These are phyloP conservation scores for Syncephalis fuscata DNA, from an alignment of 371 early-diverging fungal genomes.

Conservation along the genomic window DNA sequence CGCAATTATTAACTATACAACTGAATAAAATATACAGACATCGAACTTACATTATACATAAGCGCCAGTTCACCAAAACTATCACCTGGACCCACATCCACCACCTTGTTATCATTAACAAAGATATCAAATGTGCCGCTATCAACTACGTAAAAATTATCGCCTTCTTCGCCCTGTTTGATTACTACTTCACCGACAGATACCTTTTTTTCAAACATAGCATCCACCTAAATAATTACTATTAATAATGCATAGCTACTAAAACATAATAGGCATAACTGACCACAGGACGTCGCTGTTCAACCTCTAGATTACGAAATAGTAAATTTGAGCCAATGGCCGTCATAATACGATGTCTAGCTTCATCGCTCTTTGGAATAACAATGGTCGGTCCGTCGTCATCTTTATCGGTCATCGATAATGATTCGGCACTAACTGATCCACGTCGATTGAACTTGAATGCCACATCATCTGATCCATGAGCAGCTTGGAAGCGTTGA, in stretches of 20 bases:
- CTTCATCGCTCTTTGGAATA: constrained; percentile 71
- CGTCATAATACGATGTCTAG: constrained; percentile 55
- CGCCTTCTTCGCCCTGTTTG: constrained; percentile 73
- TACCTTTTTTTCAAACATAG: constrained; percentile 16
- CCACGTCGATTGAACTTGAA: constrained; percentile 39
- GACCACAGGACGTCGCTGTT: constrained; percentile 80
- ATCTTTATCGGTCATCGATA: constrained; percentile 58
- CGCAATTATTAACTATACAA: background rate
- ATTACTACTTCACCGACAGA: constrained; percentile 64
- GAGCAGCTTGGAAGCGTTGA: too few relatives aligned
- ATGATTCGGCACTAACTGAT: constrained; percentile 89
- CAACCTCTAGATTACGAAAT: constrained; percentile 83
- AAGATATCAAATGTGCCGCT: constrained; percentile 59
- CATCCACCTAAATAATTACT: constrained; percentile 34
- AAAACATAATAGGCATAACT: constrained; percentile 70
- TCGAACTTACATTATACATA: constrained; percentile 53
- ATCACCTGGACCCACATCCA: constrained; percentile 41
- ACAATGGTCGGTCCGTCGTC: constrained; percentile 57
- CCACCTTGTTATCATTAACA: constrained; percentile 35
- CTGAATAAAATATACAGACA: background rate
- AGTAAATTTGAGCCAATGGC: constrained; percentile 76
- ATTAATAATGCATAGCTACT: constrained; percentile 77
- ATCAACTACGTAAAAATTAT: constrained; percentile 75
- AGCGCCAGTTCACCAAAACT: constrained; percentile 82
- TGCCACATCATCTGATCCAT: too few relatives aligned